Base-by-base conservation (phyloP, 441 rosid genomes). In the Croton setiger region DNA sequence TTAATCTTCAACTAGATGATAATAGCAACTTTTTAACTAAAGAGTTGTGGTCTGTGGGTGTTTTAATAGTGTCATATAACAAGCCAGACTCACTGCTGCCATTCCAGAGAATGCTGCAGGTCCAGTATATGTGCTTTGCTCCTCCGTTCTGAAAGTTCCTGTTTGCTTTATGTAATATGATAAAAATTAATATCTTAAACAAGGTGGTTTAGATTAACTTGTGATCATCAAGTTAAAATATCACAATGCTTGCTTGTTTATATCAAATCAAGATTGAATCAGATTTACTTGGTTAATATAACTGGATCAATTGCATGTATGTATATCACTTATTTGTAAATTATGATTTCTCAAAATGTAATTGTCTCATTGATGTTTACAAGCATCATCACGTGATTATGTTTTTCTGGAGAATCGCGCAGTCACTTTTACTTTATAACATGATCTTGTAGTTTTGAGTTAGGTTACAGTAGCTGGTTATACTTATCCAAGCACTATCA, bases 401-500 rank as follows among this genome's bases (percentile, higher is more conserved):
- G 31, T 48, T 35, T 39, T 21, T 18, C 11, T 8, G 21, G 52
- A 39, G 58, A 56, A 21, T 45, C 15, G 8, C 56, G 37, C 21
- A 47, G 56, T 60, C 23, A 44, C 37, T 5, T 33, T 45, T n/a
- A 31, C 3, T 49, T 7, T 17, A 14, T 58, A 13, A 27, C 20
- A 10, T 31, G 8, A 33, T 35, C 41, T 4, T 39, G 20, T 9
- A 21, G 57, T 5, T 37, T 21, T 53, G 18, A 21, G 66, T 43
- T 54, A 48, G 20, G 33, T 20, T 60, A 11, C 21, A 73, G n/a
- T 23, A 21, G 47, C 39, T 55, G 8, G 62, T 57, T 68, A 61
- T 63, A 27, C 57, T 64, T 56, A 66, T 56, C 56, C 36, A 35
- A 11, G 53, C 35, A 52, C 71, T 75, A 2, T 31, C 20, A n/a